Conservation (phyloP, 495 filamentous ascomycete species). For the Delitschia confertaspora region DNA sequence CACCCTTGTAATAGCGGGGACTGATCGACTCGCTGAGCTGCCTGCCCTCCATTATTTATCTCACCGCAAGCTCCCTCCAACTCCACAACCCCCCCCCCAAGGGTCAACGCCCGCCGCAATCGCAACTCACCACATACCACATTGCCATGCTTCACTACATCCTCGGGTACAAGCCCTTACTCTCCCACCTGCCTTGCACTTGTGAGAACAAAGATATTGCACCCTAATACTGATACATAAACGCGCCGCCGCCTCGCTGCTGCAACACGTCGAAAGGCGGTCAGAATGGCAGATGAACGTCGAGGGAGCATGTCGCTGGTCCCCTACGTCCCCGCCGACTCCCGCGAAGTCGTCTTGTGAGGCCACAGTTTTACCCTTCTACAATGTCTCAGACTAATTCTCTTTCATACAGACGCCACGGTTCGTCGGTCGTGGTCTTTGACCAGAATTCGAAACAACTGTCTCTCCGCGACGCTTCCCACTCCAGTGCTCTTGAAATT, state of each 20-base stretch:
- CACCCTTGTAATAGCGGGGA: too few relatives aligned
- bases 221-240: background rate
- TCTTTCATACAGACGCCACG: conserved; percentile 61
- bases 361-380: background rate
- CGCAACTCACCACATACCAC: too few relatives aligned
- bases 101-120: too few relatives aligned
- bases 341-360: conserved; percentile 34
- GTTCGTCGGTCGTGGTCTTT: conserved; percentile 83
- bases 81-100: too few relatives aligned
- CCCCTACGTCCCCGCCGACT: conserved; percentile 32
- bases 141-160: too few relatives aligned
- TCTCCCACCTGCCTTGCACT: too few relatives aligned
- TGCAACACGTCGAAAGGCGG: too few relatives aligned
- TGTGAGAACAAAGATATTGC: background rate
- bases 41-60: too few relatives aligned
- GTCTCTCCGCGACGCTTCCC: conserved; percentile 58
- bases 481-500: conserved; percentile 42
- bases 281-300: conserved; percentile 25
- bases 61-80: too few relatives aligned
- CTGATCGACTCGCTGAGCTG: too few relatives aligned
- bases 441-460: conserved; percentile 79
- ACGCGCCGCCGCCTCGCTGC: conserved; percentile 1
- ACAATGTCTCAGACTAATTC: background rate
- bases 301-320: conserved; percentile 34
- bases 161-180: too few relatives aligned